A percentile compares a stretch with the other conserved stretches of the same genome.
Conservation (phyloP, 2,329 filamentous ascomycete species). For the Phaeosphaeria sp. region DNA sequence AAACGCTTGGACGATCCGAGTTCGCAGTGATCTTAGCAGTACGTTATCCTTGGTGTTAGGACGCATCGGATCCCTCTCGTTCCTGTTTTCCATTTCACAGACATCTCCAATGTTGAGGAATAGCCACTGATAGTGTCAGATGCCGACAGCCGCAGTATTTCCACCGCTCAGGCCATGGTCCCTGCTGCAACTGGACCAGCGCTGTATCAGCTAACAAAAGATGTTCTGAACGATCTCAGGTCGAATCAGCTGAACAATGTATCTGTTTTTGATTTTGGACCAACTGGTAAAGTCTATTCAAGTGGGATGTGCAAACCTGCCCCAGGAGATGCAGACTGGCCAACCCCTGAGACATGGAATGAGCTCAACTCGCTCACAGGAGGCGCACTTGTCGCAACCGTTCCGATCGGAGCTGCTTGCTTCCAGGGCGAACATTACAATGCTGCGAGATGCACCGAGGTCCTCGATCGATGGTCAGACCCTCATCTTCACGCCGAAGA, state of each 20-base stretch:
- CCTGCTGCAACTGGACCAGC: background rate
- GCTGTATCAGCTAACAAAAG: background rate
- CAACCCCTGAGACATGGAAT: background rate
- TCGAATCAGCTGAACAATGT: background rate
- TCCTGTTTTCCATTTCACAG: too few species aligned
- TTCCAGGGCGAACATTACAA: background rate
- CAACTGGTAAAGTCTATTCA: background rate
- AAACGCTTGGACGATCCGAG: background rate
- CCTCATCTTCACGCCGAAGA: background rate
- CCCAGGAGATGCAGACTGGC: background rate
- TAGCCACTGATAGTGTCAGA: background rate
- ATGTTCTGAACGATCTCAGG: background rate
- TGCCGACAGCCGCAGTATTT: background rate
- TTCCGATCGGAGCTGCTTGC: background rate
- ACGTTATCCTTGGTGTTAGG: background rate
- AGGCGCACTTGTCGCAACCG: background rate
- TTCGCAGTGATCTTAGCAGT: background rate
- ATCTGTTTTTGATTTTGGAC: background rate
- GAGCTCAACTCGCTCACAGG: background rate
- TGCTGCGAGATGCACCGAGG: background rate
- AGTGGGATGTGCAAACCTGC: background rate
- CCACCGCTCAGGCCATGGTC: background rate
- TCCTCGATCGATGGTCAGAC: background rate
- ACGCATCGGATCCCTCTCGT: too few species aligned
- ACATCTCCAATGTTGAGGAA: too few species aligned